phyloP scores from a whole-genome alignment of 768 basidiomycete species.

The Leccinellum luteum region DNA sequence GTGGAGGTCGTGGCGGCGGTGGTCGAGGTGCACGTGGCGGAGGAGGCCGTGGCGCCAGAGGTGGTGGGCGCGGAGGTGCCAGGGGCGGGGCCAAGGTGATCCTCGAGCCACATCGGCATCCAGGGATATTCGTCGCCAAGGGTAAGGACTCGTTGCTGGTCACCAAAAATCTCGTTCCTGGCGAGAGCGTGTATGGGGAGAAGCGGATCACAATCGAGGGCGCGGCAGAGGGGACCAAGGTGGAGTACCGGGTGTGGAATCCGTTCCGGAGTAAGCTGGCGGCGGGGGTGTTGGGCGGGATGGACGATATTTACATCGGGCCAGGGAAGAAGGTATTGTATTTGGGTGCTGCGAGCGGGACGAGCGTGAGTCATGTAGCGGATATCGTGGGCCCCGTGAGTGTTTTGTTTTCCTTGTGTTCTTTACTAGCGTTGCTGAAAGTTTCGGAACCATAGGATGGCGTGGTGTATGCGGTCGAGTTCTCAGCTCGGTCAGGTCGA shows the following conservation, averaged over 20 bases:
- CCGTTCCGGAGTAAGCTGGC: constrained; percentile 97
- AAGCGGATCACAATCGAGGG: constrained; percentile 90
- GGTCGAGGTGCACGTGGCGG: constrained; percentile 47
- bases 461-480: constrained; percentile 97
- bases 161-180: constrained; percentile 96
- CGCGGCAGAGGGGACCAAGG: constrained; percentile 76
- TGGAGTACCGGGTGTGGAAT: constrained; percentile 99
- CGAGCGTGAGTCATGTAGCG: constrained; percentile 97
- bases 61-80: constrained; percentile 69
- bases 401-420: constrained; percentile 4
- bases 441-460: constrained; percentile 65
- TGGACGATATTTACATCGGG: constrained; percentile 89
- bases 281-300: constrained; percentile 92
- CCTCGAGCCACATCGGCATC: constrained; percentile 92
- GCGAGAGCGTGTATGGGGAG: constrained; percentile 97
- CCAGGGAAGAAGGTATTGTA: constrained; percentile 97
- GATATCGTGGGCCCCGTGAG: constrained; percentile 96
- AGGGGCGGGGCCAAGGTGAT: constrained; percentile 85
- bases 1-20: constrained; percentile 39
- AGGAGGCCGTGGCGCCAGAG: constrained; percentile 45
- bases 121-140: constrained; percentile 94
- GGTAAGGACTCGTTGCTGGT: constrained; percentile 97
- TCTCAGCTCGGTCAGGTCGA: constrained; percentile 93
- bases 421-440: constrained; percentile 5
- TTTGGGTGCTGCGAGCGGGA: constrained; percentile 96